Percentiles rank a stretch among this genome's conserved stretches.
Conservation (phyloP, 2,329 filamentous ascomycete species). For the Claviceps pusilla region DNA sequence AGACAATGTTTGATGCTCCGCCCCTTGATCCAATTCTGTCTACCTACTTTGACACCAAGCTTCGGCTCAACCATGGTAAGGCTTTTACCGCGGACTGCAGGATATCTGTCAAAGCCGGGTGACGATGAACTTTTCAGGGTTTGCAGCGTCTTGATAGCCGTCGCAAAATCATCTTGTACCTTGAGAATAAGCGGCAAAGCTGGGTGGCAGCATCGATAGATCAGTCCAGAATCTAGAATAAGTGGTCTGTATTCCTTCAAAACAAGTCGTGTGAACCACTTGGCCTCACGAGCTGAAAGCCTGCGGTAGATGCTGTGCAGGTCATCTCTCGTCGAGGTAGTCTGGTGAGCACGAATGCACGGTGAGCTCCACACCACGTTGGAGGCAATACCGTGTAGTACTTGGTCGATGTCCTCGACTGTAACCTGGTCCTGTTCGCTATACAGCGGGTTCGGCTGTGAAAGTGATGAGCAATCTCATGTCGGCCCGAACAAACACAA, state of each 20-base stretch:
- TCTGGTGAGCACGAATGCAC: conserved; percentile 30
- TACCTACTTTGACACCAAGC: conserved; percentile 48
- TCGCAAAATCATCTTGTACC: conserved; percentile 52
- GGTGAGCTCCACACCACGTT: conserved; percentile 56
- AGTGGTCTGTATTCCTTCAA: conserved; percentile 63
- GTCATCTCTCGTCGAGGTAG: conserved; percentile 21
- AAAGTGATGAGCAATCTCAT: neutral
- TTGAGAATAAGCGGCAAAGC: conserved; percentile 54
- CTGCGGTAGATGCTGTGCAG: conserved; percentile 44
- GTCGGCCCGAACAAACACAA: neutral
- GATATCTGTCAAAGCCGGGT: conserved; percentile 8
- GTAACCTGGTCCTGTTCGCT: conserved; percentile 31
- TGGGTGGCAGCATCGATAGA: conserved; percentile 51
- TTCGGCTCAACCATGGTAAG: conserved; percentile 31
- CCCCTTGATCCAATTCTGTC: conserved; percentile 49
- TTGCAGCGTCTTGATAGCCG: conserved; percentile 41
- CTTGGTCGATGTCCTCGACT: conserved; percentile 56
- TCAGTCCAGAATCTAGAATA: conserved; percentile 37
- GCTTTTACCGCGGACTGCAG: conserved; percentile 8
- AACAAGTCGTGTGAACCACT: conserved; percentile 74
- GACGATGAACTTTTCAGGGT: conserved; percentile 9
- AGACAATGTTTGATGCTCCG: conserved; percentile 62
- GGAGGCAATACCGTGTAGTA: conserved; percentile 52
- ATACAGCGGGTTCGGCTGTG: conserved; percentile 28
- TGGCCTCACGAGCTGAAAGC: conserved; percentile 54